Evolutionary conservation across 768 basidiomycete species (phyloP), one percentile per base, ranked within the genome.

Genomic region (Mycena venus): DNA sequence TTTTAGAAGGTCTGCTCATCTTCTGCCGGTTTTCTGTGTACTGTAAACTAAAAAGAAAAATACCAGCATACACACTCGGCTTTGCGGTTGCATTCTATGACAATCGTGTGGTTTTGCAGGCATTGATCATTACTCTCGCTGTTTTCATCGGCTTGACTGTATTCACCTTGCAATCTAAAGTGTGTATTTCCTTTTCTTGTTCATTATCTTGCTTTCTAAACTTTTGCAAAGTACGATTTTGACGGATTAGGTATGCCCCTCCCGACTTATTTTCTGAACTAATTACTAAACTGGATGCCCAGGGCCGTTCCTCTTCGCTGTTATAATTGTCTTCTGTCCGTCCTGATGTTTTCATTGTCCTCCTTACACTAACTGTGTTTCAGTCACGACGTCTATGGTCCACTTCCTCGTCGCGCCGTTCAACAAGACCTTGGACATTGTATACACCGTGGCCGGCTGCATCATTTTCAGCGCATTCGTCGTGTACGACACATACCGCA

Each of bases 141-240:
- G 93, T 99, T 56, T 99, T 99, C 89, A 83, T 96, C 42, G 98
- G 97, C 3, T 84, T 99, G 73, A 98, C 97, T 0, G 83, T 99
- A 64, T 99, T 98, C 87, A 98, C 98, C 1, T 87, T 98, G 81
- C 96, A 97, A 82, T 95, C 94, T 68, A 98, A 98, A 89, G 95
- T 94, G n/a, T 25, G 49, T 27, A 15, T 25, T 25, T 51, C 44
- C 27, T 38, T 38, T 38, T 38, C 36, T 14, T 14, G 8, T 38
- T 38, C 36, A 14, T 38, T 38, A 72, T 31, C 87, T 69, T 19
- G 40, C 74, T 73, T 14, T 36, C 27, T 62, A 11, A 62, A 17
- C 8, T 62, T 7, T 7, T 27, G 69, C 42, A 0, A 75, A 95
- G 94, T 98, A 96, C 84, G 97, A 99, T 86, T 98, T 99, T 85